A percentile compares a stretch with the other conserved stretches of the same genome.
phyloP scores from a whole-genome alignment of 345 rosid species.

The Cardiospermum halicacabum region DNA sequence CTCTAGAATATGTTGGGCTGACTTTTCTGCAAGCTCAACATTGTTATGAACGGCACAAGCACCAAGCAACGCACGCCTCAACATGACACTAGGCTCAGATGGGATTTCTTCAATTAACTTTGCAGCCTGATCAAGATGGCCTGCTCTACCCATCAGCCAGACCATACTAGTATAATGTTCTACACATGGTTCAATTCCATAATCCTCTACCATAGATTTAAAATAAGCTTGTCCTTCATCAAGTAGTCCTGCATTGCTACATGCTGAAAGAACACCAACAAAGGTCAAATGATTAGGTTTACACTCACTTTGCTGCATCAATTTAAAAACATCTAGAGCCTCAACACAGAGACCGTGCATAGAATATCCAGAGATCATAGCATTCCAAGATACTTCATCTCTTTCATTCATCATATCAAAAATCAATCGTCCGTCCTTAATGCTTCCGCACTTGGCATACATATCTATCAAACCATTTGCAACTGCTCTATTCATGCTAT shows the following conservation, averaged over 20 bases:
- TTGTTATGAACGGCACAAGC: slow-evolving; percentile 70
- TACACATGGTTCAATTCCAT: slow-evolving; percentile 61
- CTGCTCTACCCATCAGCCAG: slow-evolving; percentile 74
- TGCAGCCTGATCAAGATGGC: slow-evolving; percentile 63
- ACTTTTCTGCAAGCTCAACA: slow-evolving; percentile 53
- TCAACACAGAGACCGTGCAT: slow-evolving; percentile 60
- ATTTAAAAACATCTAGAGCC: slow-evolving; percentile 48
- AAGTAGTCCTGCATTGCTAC: slow-evolving; percentile 70
- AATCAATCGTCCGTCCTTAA: slow-evolving; percentile 48
- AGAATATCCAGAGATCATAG: slow-evolving; percentile 81
- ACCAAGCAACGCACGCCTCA: slow-evolving; percentile 87
- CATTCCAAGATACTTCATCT: slow-evolving; percentile 71
- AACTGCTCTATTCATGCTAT: slow-evolving; percentile 48
- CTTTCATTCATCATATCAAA: slow-evolving; percentile 44
- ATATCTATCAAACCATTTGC: slow-evolving; percentile 79
- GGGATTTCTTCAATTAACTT: slow-evolving; percentile 66
- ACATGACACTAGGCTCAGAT: slow-evolving; percentile 58
- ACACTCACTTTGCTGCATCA: slow-evolving; percentile 52
- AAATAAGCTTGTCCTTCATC: slow-evolving; percentile 62
- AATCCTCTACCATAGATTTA: slow-evolving; percentile 58
- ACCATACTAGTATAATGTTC: slow-evolving; percentile 89
- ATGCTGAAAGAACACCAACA: slow-evolving; percentile 76
- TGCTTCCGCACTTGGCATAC: slow-evolving; percentile 90
- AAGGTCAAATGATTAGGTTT: slow-evolving; percentile 64
- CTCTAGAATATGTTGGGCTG: slow-evolving; percentile 56